A percentile compares a stretch with the other conserved stretches of the same genome.
Conservation (phyloP, 2,329 filamentous ascomycete species). For the Sporothrix euskadiensis region DNA sequence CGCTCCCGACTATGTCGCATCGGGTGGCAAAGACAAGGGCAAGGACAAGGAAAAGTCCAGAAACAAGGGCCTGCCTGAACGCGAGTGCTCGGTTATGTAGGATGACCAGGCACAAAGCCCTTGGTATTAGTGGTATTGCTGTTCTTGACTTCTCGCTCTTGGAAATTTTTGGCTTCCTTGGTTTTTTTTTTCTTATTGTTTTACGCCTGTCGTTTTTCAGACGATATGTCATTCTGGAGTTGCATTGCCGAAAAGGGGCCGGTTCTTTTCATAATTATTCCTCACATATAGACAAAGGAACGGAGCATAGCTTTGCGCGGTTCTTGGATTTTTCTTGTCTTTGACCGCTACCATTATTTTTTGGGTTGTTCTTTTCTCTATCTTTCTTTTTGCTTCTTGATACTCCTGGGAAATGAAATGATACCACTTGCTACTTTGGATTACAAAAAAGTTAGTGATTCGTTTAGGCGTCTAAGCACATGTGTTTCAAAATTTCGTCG, state of each 20-base stretch:
- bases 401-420: constrained; percentile 6
- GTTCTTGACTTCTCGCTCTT: background rate
- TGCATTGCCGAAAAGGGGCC: background rate
- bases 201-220: background rate
- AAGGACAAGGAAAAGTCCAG: constrained; percentile 34
- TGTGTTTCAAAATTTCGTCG: background rate
- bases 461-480: background rate
- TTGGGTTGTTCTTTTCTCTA: background rate
- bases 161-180: background rate
- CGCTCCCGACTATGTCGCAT: background rate
- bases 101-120: background rate
- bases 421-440: background rate
- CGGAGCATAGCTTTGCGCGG: constrained; percentile 18
- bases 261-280: background rate
- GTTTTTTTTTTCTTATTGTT: too few species aligned
- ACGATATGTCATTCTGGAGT: background rate
- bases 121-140: background rate
- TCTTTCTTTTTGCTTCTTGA: background rate
- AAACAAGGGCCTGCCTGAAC: constrained; percentile 36
- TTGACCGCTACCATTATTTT: background rate
- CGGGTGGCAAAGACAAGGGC: constrained; percentile 31
- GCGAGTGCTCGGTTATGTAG: constrained; percentile 41
- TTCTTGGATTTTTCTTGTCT: background rate
- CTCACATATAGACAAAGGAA: background rate
- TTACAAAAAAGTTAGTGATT: background rate